phyloP scores from a whole-genome alignment of 768 basidiomycete genomes.

The Neoboletus brunneissimus region DNA sequence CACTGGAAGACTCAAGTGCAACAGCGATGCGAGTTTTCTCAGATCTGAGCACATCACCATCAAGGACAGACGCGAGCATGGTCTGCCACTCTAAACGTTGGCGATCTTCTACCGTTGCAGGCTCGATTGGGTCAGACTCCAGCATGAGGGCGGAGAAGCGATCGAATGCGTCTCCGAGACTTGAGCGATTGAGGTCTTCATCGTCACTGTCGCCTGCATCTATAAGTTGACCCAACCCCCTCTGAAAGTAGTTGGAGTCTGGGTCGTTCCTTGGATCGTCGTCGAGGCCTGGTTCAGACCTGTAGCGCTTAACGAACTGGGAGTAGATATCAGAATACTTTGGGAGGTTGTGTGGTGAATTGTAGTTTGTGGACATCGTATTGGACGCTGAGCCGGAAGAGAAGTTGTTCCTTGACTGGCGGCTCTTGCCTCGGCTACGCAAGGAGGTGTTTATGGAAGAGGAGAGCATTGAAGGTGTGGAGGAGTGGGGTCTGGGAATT shows the following conservation, averaged over 20 bases:
- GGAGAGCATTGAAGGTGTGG: conserved; percentile 23
- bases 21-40: conserved; percentile 92
- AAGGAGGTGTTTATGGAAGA: conserved; percentile 30
- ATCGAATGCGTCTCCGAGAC: conserved; percentile 47
- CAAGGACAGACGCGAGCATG: conserved; percentile 89
- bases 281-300: conserved; percentile 56
- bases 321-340: conserved; percentile 67
- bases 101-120: conserved; percentile 68
- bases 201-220: conserved; percentile 77
- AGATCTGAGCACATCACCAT: conserved; percentile 90
- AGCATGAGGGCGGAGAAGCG: conserved; percentile 50
- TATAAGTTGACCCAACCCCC: conserved; percentile 63
- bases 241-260: conserved; percentile 79
- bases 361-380: conserved; percentile 28
- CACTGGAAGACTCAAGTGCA: conserved; percentile 64
- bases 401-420: conserved; percentile 30
- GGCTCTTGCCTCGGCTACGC: conserved; percentile 32
- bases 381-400: conserved; percentile 30
- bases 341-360: conserved; percentile 31
- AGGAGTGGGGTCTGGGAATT: conserved; percentile 27
- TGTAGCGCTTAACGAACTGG: conserved; percentile 75
- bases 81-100: conserved; percentile 95
- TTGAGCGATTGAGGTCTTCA: conserved; percentile 52
- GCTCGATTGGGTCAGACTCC: conserved; percentile 63
- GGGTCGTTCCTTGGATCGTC: conserved; percentile 77